Evolutionary conservation across 2,329 filamentous ascomycete species (phyloP), one percentile per base, ranked within the genome.

Genomic region (Aureobasidium sp.): DNA sequence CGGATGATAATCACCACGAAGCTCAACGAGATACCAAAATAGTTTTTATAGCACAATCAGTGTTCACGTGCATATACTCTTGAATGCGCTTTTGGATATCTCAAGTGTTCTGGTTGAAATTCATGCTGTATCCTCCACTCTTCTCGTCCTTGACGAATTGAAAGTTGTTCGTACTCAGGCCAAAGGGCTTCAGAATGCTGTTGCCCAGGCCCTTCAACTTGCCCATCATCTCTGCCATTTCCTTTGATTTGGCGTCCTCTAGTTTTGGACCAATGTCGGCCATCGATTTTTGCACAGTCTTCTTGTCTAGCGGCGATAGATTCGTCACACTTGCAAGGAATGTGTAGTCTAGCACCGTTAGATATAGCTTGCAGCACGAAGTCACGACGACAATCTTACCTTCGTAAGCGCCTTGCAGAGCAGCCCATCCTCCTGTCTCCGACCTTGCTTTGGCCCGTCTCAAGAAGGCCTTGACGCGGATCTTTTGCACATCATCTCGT

Each of bases 151-250:
- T 90, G 31, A 88, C 85, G 81, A 97, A 95, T 66, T 96, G 86
- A 72, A 99, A 97, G 73, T 95, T 96, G 49, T 96, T 87, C 12
- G 94, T 97, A 63, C 89, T 95, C 67, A 99, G 76, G 1, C 94
- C 94, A 78, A 97, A 97, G 0, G 93, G 93, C 72, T 89, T 96
- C 56, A 99, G 74, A 17, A 99, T 85, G 1, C 91, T 91, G 72
- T 99, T 96, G 0, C 94, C 94, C 64, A 99, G 78, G 75, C 89
- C 86, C 72, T 96, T 97, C 69, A 99, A 76, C 78, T 97, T 97
- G 20, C 88, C 90, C 91, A 96, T 96, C 91, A 97, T 97, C 77
- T 99, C 93, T 2, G 84, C 87, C 83, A 94, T 90, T 76, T 99
- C 94, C 68, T 82, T 83, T 70, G 96, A 88, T 76, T 91, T 90